Percentiles rank a stretch among this genome's conserved stretches.
These are phyloP conservation scores for Histomonas meleagridis DNA, from an alignment of 208 protist species.

Conservation along the genomic window DNA sequence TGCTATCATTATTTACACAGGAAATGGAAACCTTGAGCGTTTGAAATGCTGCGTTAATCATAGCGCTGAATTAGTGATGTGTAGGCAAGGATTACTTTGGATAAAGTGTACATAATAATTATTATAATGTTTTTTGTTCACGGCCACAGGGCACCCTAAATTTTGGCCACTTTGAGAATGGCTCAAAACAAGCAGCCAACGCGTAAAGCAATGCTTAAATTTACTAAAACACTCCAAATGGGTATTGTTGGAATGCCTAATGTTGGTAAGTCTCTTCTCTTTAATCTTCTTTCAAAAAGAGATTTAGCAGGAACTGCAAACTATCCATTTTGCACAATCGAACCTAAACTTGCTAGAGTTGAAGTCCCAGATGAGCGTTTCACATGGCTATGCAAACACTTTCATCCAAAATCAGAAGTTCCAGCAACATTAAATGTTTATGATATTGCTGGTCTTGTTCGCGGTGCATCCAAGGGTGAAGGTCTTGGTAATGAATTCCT, in stretches of 20 bases:
- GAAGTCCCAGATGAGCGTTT: conserved; percentile 43
- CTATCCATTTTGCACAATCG: conserved; percentile 47
- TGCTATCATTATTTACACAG: background rate
- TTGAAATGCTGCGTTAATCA: background rate
- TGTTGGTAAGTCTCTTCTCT: conserved; percentile 53
- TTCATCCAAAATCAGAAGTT: conserved; percentile 5
- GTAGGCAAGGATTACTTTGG: background rate
- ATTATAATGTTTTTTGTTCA: no score
- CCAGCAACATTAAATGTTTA: conserved; percentile 39
- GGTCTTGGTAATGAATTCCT: conserved; percentile 51
- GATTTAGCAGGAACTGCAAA: conserved; percentile 36
- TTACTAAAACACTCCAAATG: conserved; percentile 44
- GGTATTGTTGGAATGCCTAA: conserved; percentile 55
- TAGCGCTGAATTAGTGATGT: background rate
- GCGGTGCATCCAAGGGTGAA: conserved; percentile 45
- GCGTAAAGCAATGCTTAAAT: background rate
- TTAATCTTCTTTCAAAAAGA: conserved; percentile 47
- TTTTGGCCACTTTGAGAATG: conserved; percentile 15
- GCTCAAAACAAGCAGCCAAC: background rate
- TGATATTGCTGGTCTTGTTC: conserved; percentile 52
- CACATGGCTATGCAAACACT: conserved; percentile 23
- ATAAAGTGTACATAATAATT: background rate
- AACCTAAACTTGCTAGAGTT: conserved; percentile 38
- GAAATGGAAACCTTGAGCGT: background rate
- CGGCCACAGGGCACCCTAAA: no score